These are phyloP conservation scores for Vaccinium myrtillus DNA, from an alignment of 148 eudicot genomes.

Conservation along the genomic window DNA sequence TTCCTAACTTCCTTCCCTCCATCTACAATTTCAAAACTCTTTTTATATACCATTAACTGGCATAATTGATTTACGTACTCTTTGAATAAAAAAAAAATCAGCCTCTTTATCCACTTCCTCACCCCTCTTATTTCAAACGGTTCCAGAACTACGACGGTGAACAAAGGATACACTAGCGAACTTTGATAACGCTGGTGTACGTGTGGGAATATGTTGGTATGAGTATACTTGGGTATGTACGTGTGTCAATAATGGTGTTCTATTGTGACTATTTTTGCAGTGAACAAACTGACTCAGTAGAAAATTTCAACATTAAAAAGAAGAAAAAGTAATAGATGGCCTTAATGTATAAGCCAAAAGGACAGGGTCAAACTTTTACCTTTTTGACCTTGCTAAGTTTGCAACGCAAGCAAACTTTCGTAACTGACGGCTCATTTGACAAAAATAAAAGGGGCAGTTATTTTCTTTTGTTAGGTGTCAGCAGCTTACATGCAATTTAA, in stretches of 20 bases:
- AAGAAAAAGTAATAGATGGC: neutral
- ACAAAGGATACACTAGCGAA: too few relatives aligned
- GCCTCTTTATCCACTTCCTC: too few relatives aligned
- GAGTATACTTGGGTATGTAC: neutral
- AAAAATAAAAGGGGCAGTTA: neutral
- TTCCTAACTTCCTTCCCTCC: too few relatives aligned
- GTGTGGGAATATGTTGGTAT: neutral
- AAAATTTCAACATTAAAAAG: neutral
- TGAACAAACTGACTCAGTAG: neutral
- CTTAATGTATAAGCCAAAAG: neutral
- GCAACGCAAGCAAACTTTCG: neutral
- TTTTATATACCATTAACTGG: too few relatives aligned
- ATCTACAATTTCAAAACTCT: too few relatives aligned
- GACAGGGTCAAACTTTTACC: neutral
- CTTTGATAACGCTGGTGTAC: neutral
- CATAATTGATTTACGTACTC: too few relatives aligned
- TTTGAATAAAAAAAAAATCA: too few relatives aligned
- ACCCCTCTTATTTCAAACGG: too few relatives aligned
- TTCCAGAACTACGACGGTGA: too few relatives aligned
- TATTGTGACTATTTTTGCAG: neutral
- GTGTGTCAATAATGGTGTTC: conserved; percentile 1
- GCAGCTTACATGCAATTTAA: too few relatives aligned
- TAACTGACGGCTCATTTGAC: neutral
- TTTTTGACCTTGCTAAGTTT: neutral
- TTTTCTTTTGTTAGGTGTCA: too few relatives aligned